These are phyloP conservation scores for Penicillium palitans DNA, from an alignment of 2,329 filamentous ascomycete genomes.

Conservation along the genomic window DNA sequence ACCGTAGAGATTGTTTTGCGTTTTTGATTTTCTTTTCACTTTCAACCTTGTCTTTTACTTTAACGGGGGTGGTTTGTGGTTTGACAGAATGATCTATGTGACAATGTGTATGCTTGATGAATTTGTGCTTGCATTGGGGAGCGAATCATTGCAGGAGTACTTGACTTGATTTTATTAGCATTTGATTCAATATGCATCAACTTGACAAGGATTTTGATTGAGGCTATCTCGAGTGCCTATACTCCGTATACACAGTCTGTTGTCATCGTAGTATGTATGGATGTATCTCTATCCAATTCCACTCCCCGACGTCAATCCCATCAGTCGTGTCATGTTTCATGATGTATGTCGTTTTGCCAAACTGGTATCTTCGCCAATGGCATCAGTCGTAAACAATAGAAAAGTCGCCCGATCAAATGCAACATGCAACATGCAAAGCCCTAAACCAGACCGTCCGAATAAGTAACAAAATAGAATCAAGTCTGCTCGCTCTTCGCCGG, in stretches of 20 bases:
- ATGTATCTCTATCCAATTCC: neutral
- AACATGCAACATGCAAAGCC: neutral
- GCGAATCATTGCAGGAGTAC: constrained; percentile 29
- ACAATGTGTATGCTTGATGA: constrained; percentile 17
- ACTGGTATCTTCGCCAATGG: neutral
- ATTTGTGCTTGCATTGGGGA: constrained; percentile 22
- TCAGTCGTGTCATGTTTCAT: neutral
- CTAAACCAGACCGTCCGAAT: neutral
- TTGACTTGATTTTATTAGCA: constrained; percentile 15
- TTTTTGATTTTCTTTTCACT: constrained; percentile 5
- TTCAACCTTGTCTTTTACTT: constrained; percentile 16
- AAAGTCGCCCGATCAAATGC: neutral
- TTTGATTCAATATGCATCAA: constrained; percentile 8
- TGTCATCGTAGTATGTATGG: neutral
- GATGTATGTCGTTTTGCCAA: neutral
- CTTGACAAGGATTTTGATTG: neutral
- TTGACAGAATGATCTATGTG: constrained; percentile 13
- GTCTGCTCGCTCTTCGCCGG: constrained; percentile 40
- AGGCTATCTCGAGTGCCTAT: neutral
- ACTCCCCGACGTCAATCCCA: neutral
- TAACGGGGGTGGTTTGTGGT: constrained; percentile 7
- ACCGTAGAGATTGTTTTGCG: neutral
- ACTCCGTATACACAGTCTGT: neutral
- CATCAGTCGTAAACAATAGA: neutral
- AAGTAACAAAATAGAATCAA: neutral